phyloP scores from a whole-genome alignment of 2,329 filamentous ascomycete species.

The Fusarium coicis region DNA sequence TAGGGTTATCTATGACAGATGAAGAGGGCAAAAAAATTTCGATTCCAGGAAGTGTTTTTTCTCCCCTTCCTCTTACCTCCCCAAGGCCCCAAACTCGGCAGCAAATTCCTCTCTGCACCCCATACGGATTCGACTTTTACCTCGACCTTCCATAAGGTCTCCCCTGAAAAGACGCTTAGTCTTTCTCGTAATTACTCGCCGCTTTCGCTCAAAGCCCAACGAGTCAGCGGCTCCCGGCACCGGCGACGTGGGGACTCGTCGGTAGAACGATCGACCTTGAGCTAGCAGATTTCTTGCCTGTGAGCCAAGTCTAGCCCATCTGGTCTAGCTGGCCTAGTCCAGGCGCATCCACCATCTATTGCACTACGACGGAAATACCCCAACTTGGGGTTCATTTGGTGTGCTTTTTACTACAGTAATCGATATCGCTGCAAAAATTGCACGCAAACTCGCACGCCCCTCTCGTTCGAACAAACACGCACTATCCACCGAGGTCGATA shows the following conservation, averaged over 20 bases:
- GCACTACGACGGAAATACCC: constrained; percentile 50
- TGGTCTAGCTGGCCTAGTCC: constrained; percentile 14
- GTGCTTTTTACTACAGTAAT: not conserved
- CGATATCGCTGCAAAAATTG: constrained; percentile 10
- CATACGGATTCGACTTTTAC: not conserved
- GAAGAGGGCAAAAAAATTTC: not conserved
- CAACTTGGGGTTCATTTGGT: constrained; percentile 41
- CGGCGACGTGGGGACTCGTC: constrained; percentile 46
- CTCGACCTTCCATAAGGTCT: constrained; percentile 1
- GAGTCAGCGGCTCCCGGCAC: constrained; percentile 50
- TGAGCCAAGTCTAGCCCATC: constrained; percentile 35
- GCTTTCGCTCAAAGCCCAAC: constrained; percentile 43
- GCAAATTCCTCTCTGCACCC: constrained; percentile 28
- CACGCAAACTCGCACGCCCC: constrained; percentile 40
- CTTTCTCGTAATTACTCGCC: constrained; percentile 43
- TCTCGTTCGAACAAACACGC: constrained; percentile 31
- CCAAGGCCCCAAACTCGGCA: not conserved
- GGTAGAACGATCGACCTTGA: constrained; percentile 45
- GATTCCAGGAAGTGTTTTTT: not conserved
- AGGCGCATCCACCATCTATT: constrained; percentile 31
- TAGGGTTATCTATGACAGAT: not conserved
- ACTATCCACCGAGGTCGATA: constrained; percentile 47
- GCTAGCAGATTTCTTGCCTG: constrained; percentile 37
- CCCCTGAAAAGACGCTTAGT: constrained; percentile 22
- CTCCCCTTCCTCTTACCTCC: not conserved